Percentiles rank a stretch among this genome's conserved stretches.
Evolutionary conservation across 129 eudicot genomes (phyloP).

Genomic region (Centaurea solstitialis): DNA sequence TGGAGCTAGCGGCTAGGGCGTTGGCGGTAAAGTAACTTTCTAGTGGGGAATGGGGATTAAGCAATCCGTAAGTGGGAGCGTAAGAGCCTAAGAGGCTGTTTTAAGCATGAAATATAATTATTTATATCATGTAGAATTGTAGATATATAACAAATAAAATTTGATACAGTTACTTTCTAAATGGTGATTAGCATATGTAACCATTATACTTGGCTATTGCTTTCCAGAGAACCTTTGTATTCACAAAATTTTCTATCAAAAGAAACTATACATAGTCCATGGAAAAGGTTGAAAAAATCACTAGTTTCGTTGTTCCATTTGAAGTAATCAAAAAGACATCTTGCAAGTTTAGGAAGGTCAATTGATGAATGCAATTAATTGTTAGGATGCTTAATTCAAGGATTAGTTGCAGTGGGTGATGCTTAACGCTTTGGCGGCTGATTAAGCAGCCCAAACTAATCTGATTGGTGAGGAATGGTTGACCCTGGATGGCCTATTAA

Average conservation of each 20-base stretch:
- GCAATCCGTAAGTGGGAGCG: background rate
- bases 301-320: background rate
- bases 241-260: background rate
- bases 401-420: background rate
- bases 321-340: background rate
- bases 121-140: background rate
- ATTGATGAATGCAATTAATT: background rate
- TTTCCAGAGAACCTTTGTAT: background rate
- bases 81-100: constrained; percentile 10
- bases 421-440: background rate
- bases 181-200: constrained; percentile 2
- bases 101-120: background rate
- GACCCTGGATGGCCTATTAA: background rate
- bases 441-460: background rate
- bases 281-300: background rate
- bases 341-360: background rate
- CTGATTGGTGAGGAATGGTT: background rate
- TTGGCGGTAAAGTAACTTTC: constrained; percentile 3
- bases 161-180: background rate
- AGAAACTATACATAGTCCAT: background rate
- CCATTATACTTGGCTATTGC: background rate
- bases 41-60: background rate
- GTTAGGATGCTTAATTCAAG: background rate
- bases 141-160: background rate
- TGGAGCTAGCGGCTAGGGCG: background rate